Evolutionary conservation across 2,329 filamentous ascomycete genomes (phyloP), one percentile per base, ranked within the genome.

Genomic region (Lecanicillium sp.): DNA sequence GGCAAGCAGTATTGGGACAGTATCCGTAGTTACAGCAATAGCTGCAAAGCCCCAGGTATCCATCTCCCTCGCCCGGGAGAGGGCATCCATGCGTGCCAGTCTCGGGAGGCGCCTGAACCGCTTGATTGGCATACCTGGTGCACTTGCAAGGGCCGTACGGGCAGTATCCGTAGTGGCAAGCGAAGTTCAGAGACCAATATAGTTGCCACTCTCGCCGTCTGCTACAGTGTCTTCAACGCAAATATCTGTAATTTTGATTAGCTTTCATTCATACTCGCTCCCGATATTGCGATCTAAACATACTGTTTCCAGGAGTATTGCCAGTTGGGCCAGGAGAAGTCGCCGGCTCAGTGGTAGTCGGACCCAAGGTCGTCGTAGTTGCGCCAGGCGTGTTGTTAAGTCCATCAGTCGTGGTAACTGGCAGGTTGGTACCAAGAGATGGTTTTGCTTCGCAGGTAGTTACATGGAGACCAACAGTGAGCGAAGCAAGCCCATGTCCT

Each of bases 11-110:
- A 13, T 38, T n/a, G 0, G 66, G 66, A 36, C 65, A 69, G 42
- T 70, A 70, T 0, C 65, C 66, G 46, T 67, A 62, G 42, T 59
- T 62, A 33, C 66, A 70, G 11, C 63, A 55, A 43, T 58, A 71
- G 41, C 59, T 66, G 45, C 68, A 71, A 13, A 71, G 56, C 0
- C 65, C 66, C 29, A 58, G 44, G 43, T 70, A 71, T 2, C 54
- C 51, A 4, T 58, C 54, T 28, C 53, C 49, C 18, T 57, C 45
- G 2, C 57, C 58, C 0, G 50, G 37, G 3, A 56, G 35, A 4
- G 63, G 62, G 27, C 57, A 59, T 0, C 63, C 61, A 3, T 53
- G 29, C 0, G 47, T 45, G 0, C 55, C 55, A 13, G 48, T 59
- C 3, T 42, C 33, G 0, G 47, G 46, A 6, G 51, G 52, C 14